These are phyloP conservation scores for Tagetes patula DNA, from an alignment of 129 eudicot genomes.

Conservation along the genomic window DNA sequence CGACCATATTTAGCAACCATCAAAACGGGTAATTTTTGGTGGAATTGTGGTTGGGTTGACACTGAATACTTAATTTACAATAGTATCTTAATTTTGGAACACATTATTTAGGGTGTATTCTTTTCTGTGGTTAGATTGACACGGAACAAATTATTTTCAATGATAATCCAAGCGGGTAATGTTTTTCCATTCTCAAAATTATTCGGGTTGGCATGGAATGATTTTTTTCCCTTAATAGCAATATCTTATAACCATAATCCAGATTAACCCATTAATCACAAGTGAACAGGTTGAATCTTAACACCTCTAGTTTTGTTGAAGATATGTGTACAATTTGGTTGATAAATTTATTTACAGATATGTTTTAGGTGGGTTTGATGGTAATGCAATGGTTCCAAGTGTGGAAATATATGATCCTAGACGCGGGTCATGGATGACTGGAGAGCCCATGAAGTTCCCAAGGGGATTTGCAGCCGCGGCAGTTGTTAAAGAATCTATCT, in stretches of 20 bases:
- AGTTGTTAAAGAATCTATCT: slow-evolving; percentile 47
- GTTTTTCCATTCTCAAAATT: neutral
- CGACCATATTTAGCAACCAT: neutral
- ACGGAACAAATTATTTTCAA: neutral
- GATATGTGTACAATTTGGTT: slow-evolving; percentile 4
- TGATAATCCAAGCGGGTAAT: neutral
- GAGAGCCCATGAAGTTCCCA: slow-evolving; percentile 56
- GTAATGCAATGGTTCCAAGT: slow-evolving; percentile 47
- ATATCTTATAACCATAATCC: neutral
- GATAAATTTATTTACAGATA: slow-evolving; percentile 43
- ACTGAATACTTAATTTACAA: neutral
- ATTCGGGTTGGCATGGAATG: no score
- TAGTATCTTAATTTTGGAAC: no score
- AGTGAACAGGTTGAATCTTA: neutral
- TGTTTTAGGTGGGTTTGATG: slow-evolving; percentile 74
- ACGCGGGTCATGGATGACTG: slow-evolving; percentile 52
- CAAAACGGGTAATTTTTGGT: neutral
- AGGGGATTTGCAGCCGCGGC: slow-evolving; percentile 72
- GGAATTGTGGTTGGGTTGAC: neutral
- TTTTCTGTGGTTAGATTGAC: neutral
- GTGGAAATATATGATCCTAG: slow-evolving; percentile 78
- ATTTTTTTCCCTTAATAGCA: no score
- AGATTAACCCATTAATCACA: neutral
- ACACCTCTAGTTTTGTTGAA: neutral
- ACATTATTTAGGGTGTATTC: no score